Evolutionary conservation across 2,329 filamentous ascomycete species (phyloP), one percentile per base, ranked within the genome.

Genomic region (Cladosporium cucumerinum): DNA sequence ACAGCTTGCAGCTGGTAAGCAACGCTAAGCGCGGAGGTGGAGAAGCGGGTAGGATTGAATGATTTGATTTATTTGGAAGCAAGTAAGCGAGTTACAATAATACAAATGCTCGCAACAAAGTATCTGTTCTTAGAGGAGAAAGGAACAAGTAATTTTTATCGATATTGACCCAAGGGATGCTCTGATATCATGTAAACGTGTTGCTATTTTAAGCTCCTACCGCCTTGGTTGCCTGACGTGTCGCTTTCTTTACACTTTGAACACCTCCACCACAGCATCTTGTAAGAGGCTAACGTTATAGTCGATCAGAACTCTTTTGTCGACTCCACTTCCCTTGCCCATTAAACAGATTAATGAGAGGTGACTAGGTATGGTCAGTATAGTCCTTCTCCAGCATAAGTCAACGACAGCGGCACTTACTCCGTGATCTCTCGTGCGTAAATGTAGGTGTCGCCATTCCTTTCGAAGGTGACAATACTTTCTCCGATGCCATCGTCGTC

Each of bases 221-320:
- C 39, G n/a, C 39, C 39, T 46, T 46, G 39, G n/a, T 51, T 52
- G 49, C 23, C n/a, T 52, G 5, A 28, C 49, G n/a, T 52, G 16
- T 26, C 26, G 49, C 11, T 55, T 55, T 16, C 52, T 28, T 70
- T 61, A 73, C n/a, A 74, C 66, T 48, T 69, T 71, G 63, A 95
- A 95, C 68, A 95, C 92, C 74, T 93, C 87, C 46, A 87, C 87
- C 73, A 96, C 78, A 0, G 91, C 91, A 72, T 91, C 87, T 58
- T 93, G 90, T 34, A 93, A 89, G 0, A 91, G 88, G 72, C 92
- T 89, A 2, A 94, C 90, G 72, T 96, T 95, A 86, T 94, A 92
- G 71, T 93, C 92, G 67, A 96, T 90, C 67, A 93, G 81, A 4
- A 90, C 89, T 81, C 94, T 92, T 81, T 91, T 91, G 74, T 93